Base-by-base conservation (phyloP, 2,329 filamentous ascomycete species). In the Emergomyces orientalis region DNA sequence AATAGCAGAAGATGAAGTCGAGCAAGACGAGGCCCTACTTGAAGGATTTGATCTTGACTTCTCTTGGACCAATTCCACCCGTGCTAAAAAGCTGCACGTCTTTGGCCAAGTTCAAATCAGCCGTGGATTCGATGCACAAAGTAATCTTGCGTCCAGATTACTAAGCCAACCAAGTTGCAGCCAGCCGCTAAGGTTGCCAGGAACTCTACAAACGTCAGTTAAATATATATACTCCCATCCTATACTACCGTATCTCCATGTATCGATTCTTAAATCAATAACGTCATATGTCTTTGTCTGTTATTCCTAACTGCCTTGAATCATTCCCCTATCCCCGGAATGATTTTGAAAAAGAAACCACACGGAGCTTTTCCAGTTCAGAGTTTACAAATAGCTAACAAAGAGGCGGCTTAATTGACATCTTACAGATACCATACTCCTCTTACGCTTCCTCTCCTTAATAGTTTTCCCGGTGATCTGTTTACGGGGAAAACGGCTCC, bases 401-500 rank as follows among this genome's bases (percentile, higher is more conserved):
- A 17, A 34, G 32, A 22, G 54, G 22, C 13, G 19, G n/a, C 34
- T 37, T 4, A 41, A 43, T 41, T 57, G 22, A 54, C 17, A 9
- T 34, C 19, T 55, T 61, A 2, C 52, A 78, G 75, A 59, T 77
- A 73, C 63, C 64, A 73, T 47, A 72, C 73, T 39, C 67, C 72
- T 25, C 79, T 93, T 8, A 78, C 82, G 1, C 94, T 91, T 70
- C 91, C 93, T 1, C 71, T 92, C 34, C 81, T 96, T 41, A 87
- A 94, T 71, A 96, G 91, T 73, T 97, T 89, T 71, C 94, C 94
- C 0, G 78, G 67, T n/a, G 69, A 79, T 37, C 88, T 97, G 61
- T 91, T 92, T 73, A 72, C 59, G 30, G 69, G 80, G 63, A 65
- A 71, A 73, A 63, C 65, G 30, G 69, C 80, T 63, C 64, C 70